These are phyloP conservation scores for Myochromella boudieri DNA, from an alignment of 768 basidiomycete genomes.

Conservation along the genomic window DNA sequence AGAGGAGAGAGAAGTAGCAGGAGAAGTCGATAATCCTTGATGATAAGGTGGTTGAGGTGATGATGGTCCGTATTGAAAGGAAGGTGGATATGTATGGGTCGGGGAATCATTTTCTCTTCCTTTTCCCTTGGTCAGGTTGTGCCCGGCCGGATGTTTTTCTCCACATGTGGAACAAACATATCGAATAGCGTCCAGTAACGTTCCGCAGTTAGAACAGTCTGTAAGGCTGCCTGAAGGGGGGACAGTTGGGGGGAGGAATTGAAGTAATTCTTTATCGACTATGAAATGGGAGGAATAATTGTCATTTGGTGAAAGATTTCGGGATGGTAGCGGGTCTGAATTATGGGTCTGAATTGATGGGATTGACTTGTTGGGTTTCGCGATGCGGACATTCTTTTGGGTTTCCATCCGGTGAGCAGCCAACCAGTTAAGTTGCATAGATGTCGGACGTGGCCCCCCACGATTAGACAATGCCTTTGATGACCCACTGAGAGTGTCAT, in stretches of 20 bases:
- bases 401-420: constrained; percentile 51
- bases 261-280: constrained; percentile 49
- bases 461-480: constrained; percentile 17
- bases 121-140: constrained; percentile 46
- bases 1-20: constrained; percentile 28
- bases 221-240: constrained; percentile 67
- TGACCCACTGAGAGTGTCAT: constrained; percentile 38
- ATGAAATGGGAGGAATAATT: constrained; percentile 2
- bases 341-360: constrained; percentile 27
- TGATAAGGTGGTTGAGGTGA: constrained; percentile 29
- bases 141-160: constrained; percentile 56
- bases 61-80: no score
- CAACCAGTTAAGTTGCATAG: constrained; percentile 68
- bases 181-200: constrained; percentile 73
- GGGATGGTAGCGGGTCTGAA: constrained; percentile 25
- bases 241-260: constrained; percentile 43
- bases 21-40: constrained; percentile 25
- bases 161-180: constrained; percentile 91
- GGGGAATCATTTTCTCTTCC: constrained; percentile 33
- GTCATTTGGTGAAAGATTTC: constrained; percentile 11
- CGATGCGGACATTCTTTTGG: constrained; percentile 19
- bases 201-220: constrained; percentile 81
- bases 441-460: constrained; percentile 53
- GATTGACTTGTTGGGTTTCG: constrained; percentile 21
- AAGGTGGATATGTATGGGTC: constrained; percentile 28